Base-by-base conservation (phyloP, 148 eudicot genomes). In the Silene uniflora region DNA sequence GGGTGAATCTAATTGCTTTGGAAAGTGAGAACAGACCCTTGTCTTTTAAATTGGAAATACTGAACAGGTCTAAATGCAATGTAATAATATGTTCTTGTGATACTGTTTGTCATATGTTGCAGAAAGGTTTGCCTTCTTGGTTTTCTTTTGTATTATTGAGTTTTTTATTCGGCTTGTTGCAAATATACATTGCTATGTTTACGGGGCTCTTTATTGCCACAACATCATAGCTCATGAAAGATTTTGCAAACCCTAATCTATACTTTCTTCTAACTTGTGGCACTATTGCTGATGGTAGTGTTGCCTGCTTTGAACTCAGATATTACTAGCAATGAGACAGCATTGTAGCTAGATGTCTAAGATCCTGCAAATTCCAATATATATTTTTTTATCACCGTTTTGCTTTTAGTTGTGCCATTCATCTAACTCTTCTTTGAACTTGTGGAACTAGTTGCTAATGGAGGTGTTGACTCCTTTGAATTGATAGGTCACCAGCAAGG, bases 251-350 rank as follows among this genome's bases (percentile, higher is more conserved):
- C 46, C 12, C 49, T 7, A 1, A 75, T 1, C 39, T 23, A 7
- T 35, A 11, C 24, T 3, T 62, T 72, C 68, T 47, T 61, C 29
- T 12, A 69, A 62, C 11, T 42, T 8, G 56, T 72, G 19, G 63
- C 35, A 23, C 35, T 22, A 52, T 13, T 4, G n/a, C 22, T 70
- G 24, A 79, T 61, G 39, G 47, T 59, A 27, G 62, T 61, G 71
- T 49, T 67, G 32, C 47, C 29, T 22, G 68, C 63, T 17, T 72
- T 67, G 47, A 3, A 59, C 67, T 73, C 78, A 69, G 82, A 90
- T 91, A 89, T 88, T 63, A 85, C 89, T 56, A 87, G 87, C 86
- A 83, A 81, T 24, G 90, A 90, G 83, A 88, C 89, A 88, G 87
- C 84, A 90, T 87, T 78, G 73, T 85, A 77, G 91, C 95, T 42